Conservation (phyloP, 768 basidiomycete genomes). For the Albatrellus ellisii region DNA sequence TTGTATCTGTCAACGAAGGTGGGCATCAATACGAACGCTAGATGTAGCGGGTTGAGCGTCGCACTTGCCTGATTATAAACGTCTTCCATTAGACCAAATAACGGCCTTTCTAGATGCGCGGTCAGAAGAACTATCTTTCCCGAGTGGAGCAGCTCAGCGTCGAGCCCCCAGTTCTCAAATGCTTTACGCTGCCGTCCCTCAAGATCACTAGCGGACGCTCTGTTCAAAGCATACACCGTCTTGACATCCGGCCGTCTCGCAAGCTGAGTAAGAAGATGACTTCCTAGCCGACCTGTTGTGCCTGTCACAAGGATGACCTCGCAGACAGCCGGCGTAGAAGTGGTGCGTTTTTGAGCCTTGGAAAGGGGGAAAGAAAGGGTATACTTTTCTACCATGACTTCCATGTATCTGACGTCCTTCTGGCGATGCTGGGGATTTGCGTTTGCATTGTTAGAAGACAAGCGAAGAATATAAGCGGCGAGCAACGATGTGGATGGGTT, state of each 20-base stretch:
- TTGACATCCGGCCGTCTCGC: neutral
- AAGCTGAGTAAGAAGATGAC: conserved; percentile 2
- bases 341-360: no score
- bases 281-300: conserved; percentile 1
- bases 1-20: neutral
- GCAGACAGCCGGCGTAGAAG: neutral
- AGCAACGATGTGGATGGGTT: conserved; percentile 22
- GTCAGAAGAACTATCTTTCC: neutral
- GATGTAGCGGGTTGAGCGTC: neutral
- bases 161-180: neutral
- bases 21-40: neutral
- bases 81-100: neutral
- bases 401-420: neutral
- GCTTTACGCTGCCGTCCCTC: neutral
- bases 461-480: conserved; percentile 4
- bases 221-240: conserved; percentile 1
- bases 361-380: neutral
- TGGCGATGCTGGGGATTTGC: neutral
- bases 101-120: neutral
- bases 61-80: neutral
- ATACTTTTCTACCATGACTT: neutral
- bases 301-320: conserved; percentile 1
- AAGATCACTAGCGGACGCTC: neutral
- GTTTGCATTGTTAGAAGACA: neutral
- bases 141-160: neutral